Evolutionary conservation across 805 yeast genomes (phyloP), one percentile per base, ranked within the genome.

Genomic region (Candida lessepsii): DNA sequence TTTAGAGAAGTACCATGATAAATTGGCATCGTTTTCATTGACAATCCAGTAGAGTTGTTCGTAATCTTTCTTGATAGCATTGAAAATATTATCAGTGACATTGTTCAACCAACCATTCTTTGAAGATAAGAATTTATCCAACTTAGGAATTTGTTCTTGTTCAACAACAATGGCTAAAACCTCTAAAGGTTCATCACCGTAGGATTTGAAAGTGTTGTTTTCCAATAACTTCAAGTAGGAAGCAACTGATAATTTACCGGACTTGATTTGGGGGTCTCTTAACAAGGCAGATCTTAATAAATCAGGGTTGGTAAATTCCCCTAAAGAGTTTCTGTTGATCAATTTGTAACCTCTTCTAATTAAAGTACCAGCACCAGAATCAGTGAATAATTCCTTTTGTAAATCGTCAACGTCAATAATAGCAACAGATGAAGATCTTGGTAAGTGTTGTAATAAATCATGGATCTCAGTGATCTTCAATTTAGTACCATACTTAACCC

Each of bases 401-500:
- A 93, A 76, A 61, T 93, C 97, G 54, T 86, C 79, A 32, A 93
- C 97, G 51, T 91, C 86, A 54, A 93, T 93, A 60, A 93, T 93
- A 31, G 99, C 99, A 35, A 93, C 99, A 4, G 97, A 89, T 1
- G 97, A 89, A 3, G 97, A 87, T 63, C 98, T 82, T 45, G 99
- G 99, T 61, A 93, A 76, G 60, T 84, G 90, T 68, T 86, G 91
- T 59, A 93, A 78, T 58, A 93, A 76, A 56, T 93, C 99, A 64
- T 87, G 89, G 64, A 93, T 93, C 67, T 93, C 98, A 64, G 85
- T 90, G 62, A 93, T 91, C 73, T 93, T 93, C 62, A 93, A 76
- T 70, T 93, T 93, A 45, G 99, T 93, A 52, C 99, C 99, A 64
- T 91, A 93, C 65, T 93, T 91, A 53, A 93, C 98, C 99, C 99